Evolutionary conservation across 345 rosid genomes (phyloP), one percentile per base, ranked within the genome.

Genomic region (Rhizophora apiculata): DNA sequence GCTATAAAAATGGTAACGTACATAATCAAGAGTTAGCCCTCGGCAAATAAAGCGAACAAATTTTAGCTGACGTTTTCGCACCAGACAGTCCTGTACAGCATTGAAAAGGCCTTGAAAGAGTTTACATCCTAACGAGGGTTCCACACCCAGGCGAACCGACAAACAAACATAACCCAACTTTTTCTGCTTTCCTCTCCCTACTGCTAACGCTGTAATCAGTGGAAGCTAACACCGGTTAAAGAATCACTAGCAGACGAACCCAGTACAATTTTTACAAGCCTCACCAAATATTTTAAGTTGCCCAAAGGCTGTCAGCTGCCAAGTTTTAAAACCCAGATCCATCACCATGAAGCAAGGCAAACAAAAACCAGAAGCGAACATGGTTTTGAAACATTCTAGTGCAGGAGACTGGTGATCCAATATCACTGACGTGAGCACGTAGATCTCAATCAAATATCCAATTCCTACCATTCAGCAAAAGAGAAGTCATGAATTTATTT

Each of bases 401-500:
- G 53, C 39, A 19, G 24, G 55, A 48, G 62, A 6, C 10, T 32
- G 19, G 49, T 37, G 53, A 57, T 15, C 60, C 48, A 59, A 21
- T 52, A 57, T 11, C 64, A 65, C 55, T 48, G 13, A 43, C 73
- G 18, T 39, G 55, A 29, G 16, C 36, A 10, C 29, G 13, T 6
- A 22, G 49, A 22, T 29, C 26, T 29, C 30, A 22, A 29, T n/a
- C 34, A 18, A 52, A 71, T 32, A 32, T 48, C 30, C 48, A n/a
- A 64, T 48, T 43, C 21, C 30, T 31, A 32, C 7, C 20, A 56
- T 46, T 61, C 46, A 49, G 11, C 31, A 24, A 21, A 34, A 67
- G 27, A 32, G 27, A 20, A 68, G 55, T 89, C 84, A 94, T 31
- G 97, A 85, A 68, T 95, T 95, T 72, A 95, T 95, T 74, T 95